Conservation (phyloP, 2,329 filamentous ascomycete genomes). For the Thielaviopsis punctulata region DNA sequence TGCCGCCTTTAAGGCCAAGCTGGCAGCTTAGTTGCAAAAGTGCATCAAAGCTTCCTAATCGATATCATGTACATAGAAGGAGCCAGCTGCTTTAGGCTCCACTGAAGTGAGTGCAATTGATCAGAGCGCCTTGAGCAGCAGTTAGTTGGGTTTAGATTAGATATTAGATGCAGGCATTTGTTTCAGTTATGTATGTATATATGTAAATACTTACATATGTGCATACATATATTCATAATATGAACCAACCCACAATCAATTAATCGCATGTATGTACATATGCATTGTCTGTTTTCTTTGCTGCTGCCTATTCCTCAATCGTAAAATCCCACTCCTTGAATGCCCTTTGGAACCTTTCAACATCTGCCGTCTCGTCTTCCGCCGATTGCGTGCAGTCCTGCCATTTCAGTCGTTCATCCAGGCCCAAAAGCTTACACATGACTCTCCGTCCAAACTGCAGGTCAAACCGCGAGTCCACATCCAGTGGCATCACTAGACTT, state of each 20-base stretch:
- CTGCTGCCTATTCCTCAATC: constrained; percentile 13
- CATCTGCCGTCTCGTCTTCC: constrained; percentile 64
- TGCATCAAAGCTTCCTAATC: too few species aligned
- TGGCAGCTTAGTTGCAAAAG: not conserved
- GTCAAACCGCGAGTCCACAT: constrained; percentile 61
- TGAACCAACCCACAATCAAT: too few species aligned
- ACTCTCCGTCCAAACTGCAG: constrained; percentile 80
- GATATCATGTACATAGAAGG: not conserved
- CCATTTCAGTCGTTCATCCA: constrained; percentile 72
- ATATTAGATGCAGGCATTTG: not conserved
- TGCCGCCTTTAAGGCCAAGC: constrained; percentile 6
- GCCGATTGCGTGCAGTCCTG: constrained; percentile 63
- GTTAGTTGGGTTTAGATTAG: too few species aligned
- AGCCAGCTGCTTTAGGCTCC: not conserved
- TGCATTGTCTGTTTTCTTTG: too few species aligned
- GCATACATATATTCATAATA: too few species aligned
- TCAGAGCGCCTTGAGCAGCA: not conserved
- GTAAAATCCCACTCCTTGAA: constrained; percentile 86
- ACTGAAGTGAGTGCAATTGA: not conserved
- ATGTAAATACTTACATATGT: too few species aligned
- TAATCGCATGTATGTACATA: too few species aligned
- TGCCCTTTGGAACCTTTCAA: constrained; percentile 58
- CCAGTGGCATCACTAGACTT: constrained; percentile 57
- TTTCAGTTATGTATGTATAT: not conserved
- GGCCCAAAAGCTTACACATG: constrained; percentile 66